Percentiles rank a stretch among this genome's conserved stretches.
Conservation (phyloP, 2,329 filamentous ascomycete species). For the Trichoderma asperellum region DNA sequence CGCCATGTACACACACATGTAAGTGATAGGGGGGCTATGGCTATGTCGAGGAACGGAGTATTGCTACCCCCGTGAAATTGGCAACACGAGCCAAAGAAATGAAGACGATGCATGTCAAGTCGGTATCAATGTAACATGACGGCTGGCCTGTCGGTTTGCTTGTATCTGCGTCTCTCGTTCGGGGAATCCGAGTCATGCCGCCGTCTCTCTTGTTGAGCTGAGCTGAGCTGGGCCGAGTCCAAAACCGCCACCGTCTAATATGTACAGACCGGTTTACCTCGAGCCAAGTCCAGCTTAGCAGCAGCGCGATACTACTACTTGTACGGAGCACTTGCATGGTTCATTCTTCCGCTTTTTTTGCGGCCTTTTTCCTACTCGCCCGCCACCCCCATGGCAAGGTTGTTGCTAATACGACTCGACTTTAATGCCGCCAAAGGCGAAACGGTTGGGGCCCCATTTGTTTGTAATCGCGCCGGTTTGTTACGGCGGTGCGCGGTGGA, state of each 20-base stretch:
- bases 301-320: not conserved
- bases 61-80: not conserved
- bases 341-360: constrained; percentile 1
- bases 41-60: not conserved
- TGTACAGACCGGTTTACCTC: not conserved
- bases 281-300: constrained; percentile 8
- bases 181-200: constrained; percentile 20
- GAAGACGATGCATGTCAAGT: not conserved
- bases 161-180: not conserved
- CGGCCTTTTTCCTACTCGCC: constrained; percentile 12
- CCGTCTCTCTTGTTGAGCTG: not conserved
- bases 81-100: not conserved
- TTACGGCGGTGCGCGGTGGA: constrained; percentile 21
- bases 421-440: constrained; percentile 19
- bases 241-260: constrained; percentile 20
- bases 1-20: not conserved
- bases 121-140: not conserved
- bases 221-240: not conserved
- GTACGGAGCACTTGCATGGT: not conserved
- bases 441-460: constrained; percentile 23
- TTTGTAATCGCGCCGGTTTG: constrained; percentile 19
- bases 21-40: not conserved
- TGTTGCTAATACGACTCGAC: not conserved
- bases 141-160: not conserved
- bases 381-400: not conserved